Evolutionary conservation across 2,329 filamentous ascomycete species (phyloP).

Genomic region (Endocalyx cinctus): DNA sequence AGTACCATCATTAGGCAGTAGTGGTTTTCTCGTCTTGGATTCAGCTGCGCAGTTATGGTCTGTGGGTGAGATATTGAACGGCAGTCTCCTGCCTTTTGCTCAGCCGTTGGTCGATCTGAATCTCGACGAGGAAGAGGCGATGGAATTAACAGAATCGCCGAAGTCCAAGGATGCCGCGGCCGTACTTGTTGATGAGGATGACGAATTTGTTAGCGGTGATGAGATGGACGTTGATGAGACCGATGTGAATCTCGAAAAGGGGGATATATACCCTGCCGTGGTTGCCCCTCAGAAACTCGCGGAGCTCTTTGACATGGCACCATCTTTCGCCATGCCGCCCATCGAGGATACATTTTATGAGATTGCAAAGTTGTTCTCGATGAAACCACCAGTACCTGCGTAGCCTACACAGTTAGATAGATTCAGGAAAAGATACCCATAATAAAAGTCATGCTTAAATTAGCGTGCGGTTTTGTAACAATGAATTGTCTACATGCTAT

Average conservation of each 20-base stretch:
- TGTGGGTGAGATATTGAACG: constrained; percentile 54
- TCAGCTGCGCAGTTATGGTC: constrained; percentile 68
- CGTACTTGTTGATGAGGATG: constrained; percentile 34
- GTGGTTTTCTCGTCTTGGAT: constrained; percentile 73
- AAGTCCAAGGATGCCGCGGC: constrained; percentile 24
- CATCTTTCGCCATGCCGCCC: constrained; percentile 64
- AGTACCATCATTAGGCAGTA: constrained; percentile 56
- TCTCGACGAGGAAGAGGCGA: constrained; percentile 38
- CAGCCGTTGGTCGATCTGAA: constrained; percentile 52
- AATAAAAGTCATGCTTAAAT: too few relatives aligned
- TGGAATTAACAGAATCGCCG: constrained; percentile 17
- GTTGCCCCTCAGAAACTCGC: constrained; percentile 65
- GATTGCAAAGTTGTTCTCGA: constrained; percentile 62
- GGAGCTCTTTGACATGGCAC: constrained; percentile 65
- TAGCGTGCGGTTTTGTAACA: too few relatives aligned
- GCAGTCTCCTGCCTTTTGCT: constrained; percentile 46
- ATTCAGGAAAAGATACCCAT: too few relatives aligned
- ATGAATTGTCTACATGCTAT: too few relatives aligned
- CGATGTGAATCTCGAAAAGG: constrained; percentile 42
- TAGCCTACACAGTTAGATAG: too few relatives aligned
- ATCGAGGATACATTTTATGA: constrained; percentile 73
- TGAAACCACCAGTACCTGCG: too few relatives aligned
- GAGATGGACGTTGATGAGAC: constrained; percentile 45
- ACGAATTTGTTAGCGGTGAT: constrained; percentile 35
- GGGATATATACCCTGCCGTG: constrained; percentile 52